phyloP scores from a whole-genome alignment of 352 stramenopile genomes.

The Peronospora belbahrii region DNA sequence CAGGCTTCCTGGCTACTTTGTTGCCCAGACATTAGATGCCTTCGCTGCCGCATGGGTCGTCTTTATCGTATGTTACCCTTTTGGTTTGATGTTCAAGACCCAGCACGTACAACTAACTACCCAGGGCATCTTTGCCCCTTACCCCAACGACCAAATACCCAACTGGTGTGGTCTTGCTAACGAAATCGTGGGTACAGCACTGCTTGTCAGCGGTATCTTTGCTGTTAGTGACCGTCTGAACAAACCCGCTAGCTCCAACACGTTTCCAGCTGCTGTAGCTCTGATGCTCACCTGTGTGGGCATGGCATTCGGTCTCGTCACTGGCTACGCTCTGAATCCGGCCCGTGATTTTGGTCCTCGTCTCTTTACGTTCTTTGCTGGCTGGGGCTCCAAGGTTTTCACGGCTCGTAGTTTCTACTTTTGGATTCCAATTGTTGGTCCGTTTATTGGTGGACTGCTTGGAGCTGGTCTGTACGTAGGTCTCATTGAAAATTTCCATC shows the following conservation, averaged over 20 bases:
- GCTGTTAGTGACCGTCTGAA: slow-evolving; percentile 35
- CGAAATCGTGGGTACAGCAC: slow-evolving; percentile 36
- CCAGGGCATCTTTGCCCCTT: slow-evolving; percentile 38
- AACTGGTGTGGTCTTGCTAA: slow-evolving; percentile 32
- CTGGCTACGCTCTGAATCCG: slow-evolving; percentile 34
- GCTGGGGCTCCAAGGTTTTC: slow-evolving; percentile 36
- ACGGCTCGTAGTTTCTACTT: slow-evolving; percentile 25
- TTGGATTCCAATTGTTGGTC: slow-evolving; percentile 37
- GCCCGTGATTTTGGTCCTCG: slow-evolving; percentile 39
- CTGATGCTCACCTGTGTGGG: slow-evolving; percentile 28
- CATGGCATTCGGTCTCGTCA: slow-evolving; percentile 31
- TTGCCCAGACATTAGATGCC: slow-evolving; percentile 34
- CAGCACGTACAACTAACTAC: slow-evolving; percentile 24
- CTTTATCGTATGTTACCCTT: slow-evolving; percentile 52
- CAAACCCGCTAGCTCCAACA: slow-evolving; percentile 28
- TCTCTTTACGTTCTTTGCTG: slow-evolving; percentile 35
- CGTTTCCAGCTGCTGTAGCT: slow-evolving; percentile 23
- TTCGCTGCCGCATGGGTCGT: slow-evolving; percentile 37
- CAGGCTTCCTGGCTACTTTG: slow-evolving; percentile 42
- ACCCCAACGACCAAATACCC: slow-evolving; percentile 36
- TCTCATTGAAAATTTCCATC: slow-evolving; percentile 32
- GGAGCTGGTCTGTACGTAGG: slow-evolving; percentile 26
- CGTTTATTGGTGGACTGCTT: slow-evolving; percentile 27
- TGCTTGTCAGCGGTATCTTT: slow-evolving; percentile 36
- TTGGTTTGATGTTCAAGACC: slow-evolving; percentile 39